Conservation (phyloP, 495 filamentous ascomycete species). For the Neurospora hispaniola region DNA sequence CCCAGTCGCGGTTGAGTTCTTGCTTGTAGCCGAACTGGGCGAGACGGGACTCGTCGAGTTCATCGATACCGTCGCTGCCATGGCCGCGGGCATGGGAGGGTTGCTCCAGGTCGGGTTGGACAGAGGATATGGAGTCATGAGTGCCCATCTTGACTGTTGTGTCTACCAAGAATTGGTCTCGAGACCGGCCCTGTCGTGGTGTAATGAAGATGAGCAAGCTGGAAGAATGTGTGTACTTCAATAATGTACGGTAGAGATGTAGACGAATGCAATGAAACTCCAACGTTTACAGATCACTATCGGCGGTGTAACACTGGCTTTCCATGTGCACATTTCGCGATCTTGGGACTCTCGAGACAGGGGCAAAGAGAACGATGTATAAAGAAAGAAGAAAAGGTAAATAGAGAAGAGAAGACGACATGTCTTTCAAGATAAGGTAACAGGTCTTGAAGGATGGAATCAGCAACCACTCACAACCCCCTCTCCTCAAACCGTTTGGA, state of each 20-base stretch:
- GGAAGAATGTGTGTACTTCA: not conserved
- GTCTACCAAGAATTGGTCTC: too few relatives aligned
- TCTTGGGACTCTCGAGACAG: not conserved
- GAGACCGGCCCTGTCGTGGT: too few relatives aligned
- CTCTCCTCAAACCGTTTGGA: not conserved
- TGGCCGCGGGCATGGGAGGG: not conserved
- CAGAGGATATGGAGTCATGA: not conserved
- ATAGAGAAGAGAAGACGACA: not conserved
- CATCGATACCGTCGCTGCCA: constrained; percentile 14
- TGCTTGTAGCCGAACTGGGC: constrained; percentile 55
- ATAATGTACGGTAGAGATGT: not conserved
- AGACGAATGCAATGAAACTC: not conserved
- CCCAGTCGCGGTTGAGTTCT: constrained; percentile 51
- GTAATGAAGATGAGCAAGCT: not conserved
- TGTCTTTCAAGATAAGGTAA: not conserved
- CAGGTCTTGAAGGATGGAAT: not conserved
- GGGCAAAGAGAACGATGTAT: not conserved
- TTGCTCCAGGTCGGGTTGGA: constrained; percentile 17
- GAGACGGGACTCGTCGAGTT: constrained; percentile 41
- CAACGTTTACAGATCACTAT: not conserved
- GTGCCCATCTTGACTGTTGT: not conserved
- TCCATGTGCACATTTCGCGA: not conserved
- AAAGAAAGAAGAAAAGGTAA: not conserved
- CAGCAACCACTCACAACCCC: not conserved
- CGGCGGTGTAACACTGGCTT: not conserved